A percentile compares a stretch with the other conserved stretches of the same genome.
Conservation (phyloP, 805 yeast genomes). For the Saccharomycopsis fermentans region DNA sequence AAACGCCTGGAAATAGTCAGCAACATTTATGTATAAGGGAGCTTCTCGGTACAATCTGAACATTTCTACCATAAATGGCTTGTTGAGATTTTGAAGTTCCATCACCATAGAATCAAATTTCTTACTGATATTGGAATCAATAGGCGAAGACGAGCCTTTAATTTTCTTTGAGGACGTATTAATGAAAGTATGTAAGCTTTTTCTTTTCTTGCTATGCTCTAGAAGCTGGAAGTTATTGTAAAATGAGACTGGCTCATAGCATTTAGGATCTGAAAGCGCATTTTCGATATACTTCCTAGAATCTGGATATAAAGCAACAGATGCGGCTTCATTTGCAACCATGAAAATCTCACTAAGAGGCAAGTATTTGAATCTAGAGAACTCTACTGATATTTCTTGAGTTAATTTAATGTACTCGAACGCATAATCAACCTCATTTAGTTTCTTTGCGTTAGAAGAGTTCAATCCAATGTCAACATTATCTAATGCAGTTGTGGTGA, state of each 20-base stretch:
- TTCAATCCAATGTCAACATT: background rate
- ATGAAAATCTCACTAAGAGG: constrained; percentile 6
- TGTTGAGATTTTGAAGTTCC: constrained; percentile 26
- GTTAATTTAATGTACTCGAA: background rate
- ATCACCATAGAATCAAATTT: background rate
- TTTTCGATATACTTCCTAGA: constrained; percentile 8
- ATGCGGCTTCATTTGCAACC: background rate
- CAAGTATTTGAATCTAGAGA: background rate
- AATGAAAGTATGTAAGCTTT: background rate
- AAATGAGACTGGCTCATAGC: background rate
- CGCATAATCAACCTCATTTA: background rate
- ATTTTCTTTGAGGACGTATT: background rate
- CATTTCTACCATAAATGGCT: constrained; percentile 47
- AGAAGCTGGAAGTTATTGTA: background rate
- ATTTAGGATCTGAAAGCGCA: constrained; percentile 3
- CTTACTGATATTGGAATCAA: background rate
- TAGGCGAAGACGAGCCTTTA: background rate
- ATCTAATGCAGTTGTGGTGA: background rate
- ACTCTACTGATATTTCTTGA: background rate
- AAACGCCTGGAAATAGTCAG: constrained; percentile 58
- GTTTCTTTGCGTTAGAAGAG: background rate
- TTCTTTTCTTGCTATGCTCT: background rate
- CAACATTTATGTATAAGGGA: constrained; percentile 53
- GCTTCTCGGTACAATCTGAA: constrained; percentile 74
- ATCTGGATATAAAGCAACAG: constrained; percentile 5